Conservation (phyloP, 495 filamentous ascomycete species). For the Elaphomyces granulatus region DNA sequence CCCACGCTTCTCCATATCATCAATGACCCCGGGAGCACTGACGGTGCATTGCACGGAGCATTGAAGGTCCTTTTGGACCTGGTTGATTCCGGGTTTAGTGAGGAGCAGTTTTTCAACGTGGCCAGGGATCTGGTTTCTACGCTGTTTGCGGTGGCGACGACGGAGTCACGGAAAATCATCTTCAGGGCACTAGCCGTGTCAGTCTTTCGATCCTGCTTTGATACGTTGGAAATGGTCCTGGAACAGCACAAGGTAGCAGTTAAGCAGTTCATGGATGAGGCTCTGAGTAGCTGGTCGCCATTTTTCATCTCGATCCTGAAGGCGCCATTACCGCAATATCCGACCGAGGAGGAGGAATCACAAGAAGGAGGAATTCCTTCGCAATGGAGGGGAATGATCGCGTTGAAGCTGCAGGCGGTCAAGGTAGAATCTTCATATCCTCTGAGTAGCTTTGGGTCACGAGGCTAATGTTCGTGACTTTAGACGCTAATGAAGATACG, state of each 20-base stretch:
- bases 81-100: slow-evolving; percentile 82
- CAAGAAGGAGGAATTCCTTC: slow-evolving; percentile 31
- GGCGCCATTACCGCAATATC: slow-evolving; percentile 49
- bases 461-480: no score
- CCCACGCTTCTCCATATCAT: slow-evolving; percentile 67
- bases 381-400: slow-evolving; percentile 63
- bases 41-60: slow-evolving; percentile 73
- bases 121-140: slow-evolving; percentile 70
- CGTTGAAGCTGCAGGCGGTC: slow-evolving; percentile 77
- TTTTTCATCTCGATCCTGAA: slow-evolving; percentile 68
- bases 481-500: slow-evolving; percentile 84
- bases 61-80: slow-evolving; percentile 77
- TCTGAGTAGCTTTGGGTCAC: no score
- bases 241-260: slow-evolving; percentile 77
- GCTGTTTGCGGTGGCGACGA: slow-evolving; percentile 67
- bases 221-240: slow-evolving; percentile 89
- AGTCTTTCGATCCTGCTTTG: slow-evolving; percentile 81
- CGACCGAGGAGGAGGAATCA: slow-evolving; percentile 40
- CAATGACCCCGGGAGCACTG: slow-evolving; percentile 44
- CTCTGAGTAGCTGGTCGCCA: slow-evolving; percentile 68
- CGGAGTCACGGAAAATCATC: slow-evolving; percentile 53
- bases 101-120: slow-evolving; percentile 83
- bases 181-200: slow-evolving; percentile 71
- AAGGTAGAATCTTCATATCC: slow-evolving; percentile 35
- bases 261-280: slow-evolving; percentile 75